Base-by-base conservation (phyloP, 768 basidiomycete genomes). In the Tricholoma terreum region DNA sequence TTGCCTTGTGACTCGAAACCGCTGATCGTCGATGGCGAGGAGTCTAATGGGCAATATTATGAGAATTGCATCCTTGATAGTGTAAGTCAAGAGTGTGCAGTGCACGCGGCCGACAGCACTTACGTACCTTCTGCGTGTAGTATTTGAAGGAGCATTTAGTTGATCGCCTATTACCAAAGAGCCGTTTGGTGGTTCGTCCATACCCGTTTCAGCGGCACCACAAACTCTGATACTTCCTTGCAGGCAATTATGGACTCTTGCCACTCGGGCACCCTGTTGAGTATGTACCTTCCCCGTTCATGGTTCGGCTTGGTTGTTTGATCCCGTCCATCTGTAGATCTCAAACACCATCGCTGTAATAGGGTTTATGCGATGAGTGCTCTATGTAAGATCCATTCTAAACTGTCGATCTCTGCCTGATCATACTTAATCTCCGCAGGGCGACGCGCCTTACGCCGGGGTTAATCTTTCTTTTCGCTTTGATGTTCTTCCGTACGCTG, bases 231-330 rank as follows among this genome's bases (percentile, higher is more conserved):
- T 11, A 19, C 34, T 10, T 22, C 6, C 17, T 10, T 15, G 21
- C 22, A 55, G 54, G 42, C 54, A 5, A 46, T 55, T 1, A 17
- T 55, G 4, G 54, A 55, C 33, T 55, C 43, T 8, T 55, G 54
- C 19, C 54, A 55, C 43, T 55, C 54, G 1, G 43, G 54, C 8
- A 55, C 42, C 7, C 9, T 55, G 6, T 17, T 55, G 1, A 42
- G 54, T 46, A 35, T 14, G 6, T 11, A 24, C 14, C 8, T n/a
- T n/a, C n/a, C n/a, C 17, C 11, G 33, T 46, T 34, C 35, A 35
- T 19, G 2, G 4, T 19, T 15, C 42, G 34, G 19, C 8, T 7
- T 15, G 17, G 4, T 22, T 30, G 7, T 15, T 4, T 19, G 10
- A 17, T 14, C 4, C 19, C 4, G 15, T 33, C 9, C 3, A 14